These are phyloP conservation scores for Hemerocallis citrina DNA, from an alignment of 106 monocot genomes.

Conservation along the genomic window DNA sequence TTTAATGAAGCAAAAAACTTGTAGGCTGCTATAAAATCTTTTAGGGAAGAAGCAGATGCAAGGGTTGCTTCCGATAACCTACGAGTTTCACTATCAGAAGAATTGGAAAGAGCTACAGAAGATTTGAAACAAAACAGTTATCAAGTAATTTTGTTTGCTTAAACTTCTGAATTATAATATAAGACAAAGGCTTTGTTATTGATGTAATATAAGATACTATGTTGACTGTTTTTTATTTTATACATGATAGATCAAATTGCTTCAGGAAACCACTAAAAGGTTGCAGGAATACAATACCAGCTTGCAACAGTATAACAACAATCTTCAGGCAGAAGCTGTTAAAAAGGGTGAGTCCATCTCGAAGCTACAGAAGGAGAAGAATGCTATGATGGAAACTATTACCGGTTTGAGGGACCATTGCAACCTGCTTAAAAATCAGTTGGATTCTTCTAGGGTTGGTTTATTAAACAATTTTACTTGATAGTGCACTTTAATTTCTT, in stretches of 20 bases:
- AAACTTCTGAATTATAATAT: neutral
- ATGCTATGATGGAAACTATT: slow-evolving; percentile 62
- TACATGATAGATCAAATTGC: slow-evolving; percentile 48
- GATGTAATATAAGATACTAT: neutral
- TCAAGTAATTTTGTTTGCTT: slow-evolving; percentile 29
- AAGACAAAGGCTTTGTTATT: too few relatives aligned
- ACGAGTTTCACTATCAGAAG: slow-evolving; percentile 28
- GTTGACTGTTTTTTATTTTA: slow-evolving; percentile 1
- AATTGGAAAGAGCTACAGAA: slow-evolving; percentile 41
- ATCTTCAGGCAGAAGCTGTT: slow-evolving; percentile 63
- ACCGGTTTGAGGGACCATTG: slow-evolving; percentile 40
- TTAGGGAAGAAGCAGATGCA: slow-evolving; percentile 48
- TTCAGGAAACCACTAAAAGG: slow-evolving; percentile 66
- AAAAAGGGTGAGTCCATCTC: slow-evolving; percentile 39
- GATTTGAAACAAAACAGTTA: slow-evolving; percentile 39
- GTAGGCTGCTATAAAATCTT: slow-evolving; percentile 47
- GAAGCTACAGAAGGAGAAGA: slow-evolving; percentile 71
- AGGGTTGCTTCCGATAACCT: slow-evolving; percentile 35
- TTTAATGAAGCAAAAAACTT: neutral
- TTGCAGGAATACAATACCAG: slow-evolving; percentile 85
- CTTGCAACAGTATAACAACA: slow-evolving; percentile 87
- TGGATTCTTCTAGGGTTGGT: slow-evolving; percentile 60
- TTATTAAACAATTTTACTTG: neutral
- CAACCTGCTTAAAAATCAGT: slow-evolving; percentile 53
- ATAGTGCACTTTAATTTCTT: neutral